Conservation (phyloP, 2,329 filamentous ascomycete genomes). For the Claviceps sp. region DNA sequence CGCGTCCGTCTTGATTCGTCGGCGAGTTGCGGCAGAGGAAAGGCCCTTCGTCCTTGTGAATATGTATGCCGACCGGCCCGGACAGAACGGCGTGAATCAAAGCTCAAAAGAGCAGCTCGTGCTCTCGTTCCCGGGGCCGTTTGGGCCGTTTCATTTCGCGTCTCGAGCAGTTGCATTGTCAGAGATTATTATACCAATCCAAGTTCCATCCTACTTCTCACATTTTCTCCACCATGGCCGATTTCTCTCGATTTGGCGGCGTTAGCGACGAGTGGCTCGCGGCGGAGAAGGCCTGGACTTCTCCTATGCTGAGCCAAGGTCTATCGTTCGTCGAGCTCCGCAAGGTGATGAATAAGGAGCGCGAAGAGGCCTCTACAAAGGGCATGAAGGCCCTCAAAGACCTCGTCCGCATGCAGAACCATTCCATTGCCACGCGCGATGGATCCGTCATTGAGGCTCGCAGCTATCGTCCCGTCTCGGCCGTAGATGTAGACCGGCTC, state of each 20-base stretch:
- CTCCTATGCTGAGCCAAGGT: background rate
- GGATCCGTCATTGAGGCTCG: background rate
- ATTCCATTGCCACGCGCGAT: background rate
- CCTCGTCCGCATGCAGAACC: background rate
- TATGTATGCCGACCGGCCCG: too few species aligned
- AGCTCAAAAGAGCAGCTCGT: too few species aligned
- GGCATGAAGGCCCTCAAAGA: background rate
- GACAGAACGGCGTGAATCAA: too few species aligned
- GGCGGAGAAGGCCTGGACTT: background rate
- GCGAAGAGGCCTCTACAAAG: background rate
- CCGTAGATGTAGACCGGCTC: background rate
- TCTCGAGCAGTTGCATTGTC: too few species aligned
- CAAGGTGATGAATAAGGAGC: background rate
- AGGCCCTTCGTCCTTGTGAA: too few species aligned
- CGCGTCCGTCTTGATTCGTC: too few species aligned
- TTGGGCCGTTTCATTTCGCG: too few species aligned
- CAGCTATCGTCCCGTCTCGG: background rate
- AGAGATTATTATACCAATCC: too few species aligned
- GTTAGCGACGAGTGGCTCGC: background rate
- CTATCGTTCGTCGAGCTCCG: background rate
- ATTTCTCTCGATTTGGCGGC: background rate
- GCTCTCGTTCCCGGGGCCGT: too few species aligned
- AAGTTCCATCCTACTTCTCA: too few species aligned
- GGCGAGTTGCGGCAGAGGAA: too few species aligned
- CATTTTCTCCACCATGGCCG: background rate